These are phyloP conservation scores for Fusarium protoensiforme DNA, from an alignment of 2,329 filamentous ascomycete genomes.

Conservation along the genomic window DNA sequence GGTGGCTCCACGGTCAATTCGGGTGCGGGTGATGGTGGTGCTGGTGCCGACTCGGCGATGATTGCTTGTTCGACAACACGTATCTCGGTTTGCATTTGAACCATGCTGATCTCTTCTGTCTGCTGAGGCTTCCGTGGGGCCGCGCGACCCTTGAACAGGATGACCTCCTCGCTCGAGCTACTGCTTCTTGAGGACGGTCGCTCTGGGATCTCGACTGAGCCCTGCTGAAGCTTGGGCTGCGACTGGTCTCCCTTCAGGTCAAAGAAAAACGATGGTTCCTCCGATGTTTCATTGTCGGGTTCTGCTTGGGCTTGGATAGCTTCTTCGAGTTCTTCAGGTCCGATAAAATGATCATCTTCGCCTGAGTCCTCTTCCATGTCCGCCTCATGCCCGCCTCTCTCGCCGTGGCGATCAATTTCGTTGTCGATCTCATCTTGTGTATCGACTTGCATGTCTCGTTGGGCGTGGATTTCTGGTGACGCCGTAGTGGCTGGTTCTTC, in stretches of 20 bases:
- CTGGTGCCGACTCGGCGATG: slow-evolving; percentile 4
- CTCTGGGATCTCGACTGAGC: slow-evolving; percentile 25
- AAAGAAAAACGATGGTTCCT: slow-evolving; percentile 48
- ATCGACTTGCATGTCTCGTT: background rate
- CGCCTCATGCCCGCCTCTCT: background rate
- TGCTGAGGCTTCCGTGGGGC: slow-evolving; percentile 40
- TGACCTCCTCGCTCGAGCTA: slow-evolving; percentile 73
- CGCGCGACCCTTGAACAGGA: slow-evolving; percentile 72
- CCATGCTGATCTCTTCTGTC: slow-evolving; percentile 32
- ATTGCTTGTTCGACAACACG: slow-evolving; percentile 43
- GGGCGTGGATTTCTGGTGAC: background rate
- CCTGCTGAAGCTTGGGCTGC: background rate
- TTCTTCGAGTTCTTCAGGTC: slow-evolving; percentile 36
- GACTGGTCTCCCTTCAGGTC: slow-evolving; percentile 49
- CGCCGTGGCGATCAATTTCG: background rate
- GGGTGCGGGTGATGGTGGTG: background rate
- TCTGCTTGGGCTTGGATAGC: slow-evolving; percentile 20
- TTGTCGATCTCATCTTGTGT: background rate
- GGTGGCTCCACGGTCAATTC: background rate
- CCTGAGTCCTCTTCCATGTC: background rate
- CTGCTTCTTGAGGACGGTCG: slow-evolving; percentile 36
- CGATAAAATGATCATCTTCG: slow-evolving; percentile 18
- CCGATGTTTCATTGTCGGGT: background rate
- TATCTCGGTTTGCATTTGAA: slow-evolving; percentile 49
- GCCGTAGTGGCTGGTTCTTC: background rate